Evolutionary conservation across 78 protist genomes (phyloP), one percentile per base, ranked within the genome.

Genomic region (Dictyostelium intermedium): DNA sequence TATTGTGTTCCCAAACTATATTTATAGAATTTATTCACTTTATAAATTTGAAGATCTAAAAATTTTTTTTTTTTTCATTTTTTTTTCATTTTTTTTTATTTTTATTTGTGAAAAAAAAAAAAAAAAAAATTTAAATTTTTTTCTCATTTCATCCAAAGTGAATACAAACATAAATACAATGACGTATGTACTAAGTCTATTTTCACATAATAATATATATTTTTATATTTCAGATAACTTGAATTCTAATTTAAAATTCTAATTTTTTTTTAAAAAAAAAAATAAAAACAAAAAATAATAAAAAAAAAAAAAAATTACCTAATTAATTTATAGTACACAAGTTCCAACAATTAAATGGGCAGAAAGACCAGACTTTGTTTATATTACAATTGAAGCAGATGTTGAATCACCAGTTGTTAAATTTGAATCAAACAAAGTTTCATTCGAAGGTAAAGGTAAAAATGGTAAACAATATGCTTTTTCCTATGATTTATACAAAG

Each of bases 321-420:
- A 27, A 11, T 14, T 30, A 32, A 61, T 0, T 10, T 5, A 72
- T 10, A 72, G 79, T 3, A 72, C 79, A 27, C 23, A 30, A 14
- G 4, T 18, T 39, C 93, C 93, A 87, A 78, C 25, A 30, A 60
- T 87, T 30, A 27, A 20, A 30, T 89, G 94, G 94, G 83, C 94
- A 14, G 94, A 89, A 50, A 60, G 94, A 63, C 80, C 43, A 69
- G 87, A 89, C 8, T 8, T 8, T 34, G 30, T 89, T 10, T 89
- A 43, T 20, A 45, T 89, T 32, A 80, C 84, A 16, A 35, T 89
- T 30, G 94, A 78, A 13, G 85, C 43, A 27, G 30, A 32, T 5
- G 37, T 76, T 8, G 81, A 13, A 11, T 39, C 69, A 0, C 16
- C 61, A 45, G 73, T 69, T 27, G 32, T 56, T 45, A 56, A 78